These are phyloP conservation scores for Fusarium sp. DNA, from an alignment of 2,329 filamentous ascomycete species.

Conservation along the genomic window DNA sequence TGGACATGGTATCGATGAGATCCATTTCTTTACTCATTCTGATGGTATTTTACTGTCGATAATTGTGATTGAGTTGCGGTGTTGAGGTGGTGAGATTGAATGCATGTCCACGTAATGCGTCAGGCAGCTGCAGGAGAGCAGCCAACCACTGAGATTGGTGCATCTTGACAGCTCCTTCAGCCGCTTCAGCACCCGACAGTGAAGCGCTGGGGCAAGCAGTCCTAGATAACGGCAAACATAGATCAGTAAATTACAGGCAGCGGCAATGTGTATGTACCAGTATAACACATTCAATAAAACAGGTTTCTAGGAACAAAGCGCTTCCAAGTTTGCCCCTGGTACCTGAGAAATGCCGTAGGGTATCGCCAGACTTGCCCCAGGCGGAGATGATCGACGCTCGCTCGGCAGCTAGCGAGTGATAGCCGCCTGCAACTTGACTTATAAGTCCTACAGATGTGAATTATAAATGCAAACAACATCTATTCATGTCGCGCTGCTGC, in stretches of 20 bases:
- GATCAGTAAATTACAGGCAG: not conserved
- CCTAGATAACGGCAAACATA: not conserved
- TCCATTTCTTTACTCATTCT: slow-evolving; percentile 32
- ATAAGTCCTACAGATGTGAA: not conserved
- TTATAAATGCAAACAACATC: not conserved
- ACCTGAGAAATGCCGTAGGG: not conserved
- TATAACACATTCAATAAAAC: not conserved
- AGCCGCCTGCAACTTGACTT: not conserved
- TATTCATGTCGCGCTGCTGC: not conserved
- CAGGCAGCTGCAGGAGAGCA: not conserved
- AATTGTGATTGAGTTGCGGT: not conserved
- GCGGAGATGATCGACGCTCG: not conserved
- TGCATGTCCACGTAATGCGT: not conserved
- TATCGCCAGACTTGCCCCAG: not conserved
- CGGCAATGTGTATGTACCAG: not conserved
- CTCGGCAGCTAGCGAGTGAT: not conserved
- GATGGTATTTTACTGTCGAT: not conserved
- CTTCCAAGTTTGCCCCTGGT: not conserved
- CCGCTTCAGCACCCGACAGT: not conserved
- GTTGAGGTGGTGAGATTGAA: not conserved
- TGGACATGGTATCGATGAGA: slow-evolving; percentile 27
- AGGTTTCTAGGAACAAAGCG: not conserved
- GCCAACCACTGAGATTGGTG: not conserved
- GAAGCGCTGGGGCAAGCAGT: too few relatives aligned
- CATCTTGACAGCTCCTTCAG: not conserved